Evolutionary conservation across 306 rosid species (phyloP).

Genomic region (Casuarina glauca): DNA sequence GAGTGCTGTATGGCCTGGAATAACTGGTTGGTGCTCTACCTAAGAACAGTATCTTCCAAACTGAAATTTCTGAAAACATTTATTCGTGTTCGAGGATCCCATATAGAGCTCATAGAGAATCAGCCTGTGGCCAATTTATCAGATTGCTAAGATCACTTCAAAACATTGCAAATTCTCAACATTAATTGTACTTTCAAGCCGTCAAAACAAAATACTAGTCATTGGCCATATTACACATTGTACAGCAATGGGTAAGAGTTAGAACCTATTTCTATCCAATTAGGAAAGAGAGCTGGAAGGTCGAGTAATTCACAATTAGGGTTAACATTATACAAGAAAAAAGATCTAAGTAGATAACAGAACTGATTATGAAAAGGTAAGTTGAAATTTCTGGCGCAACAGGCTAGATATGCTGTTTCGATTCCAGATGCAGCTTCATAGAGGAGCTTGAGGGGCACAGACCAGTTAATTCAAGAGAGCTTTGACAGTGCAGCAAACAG

Average conservation of each 20-base stretch:
- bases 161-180: background rate
- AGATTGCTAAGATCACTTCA: too few relatives aligned
- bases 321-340: constrained; percentile 14
- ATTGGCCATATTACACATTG: background rate
- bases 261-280: background rate
- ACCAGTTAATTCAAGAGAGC: constrained; percentile 10
- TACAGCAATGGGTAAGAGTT: background rate
- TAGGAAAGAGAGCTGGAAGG: background rate
- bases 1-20: too few relatives aligned
- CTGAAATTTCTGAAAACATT: too few relatives aligned
- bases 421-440: constrained; percentile 19
- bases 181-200: background rate
- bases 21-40: too few relatives aligned
- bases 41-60: too few relatives aligned
- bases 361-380: background rate
- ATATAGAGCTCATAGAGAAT: too few relatives aligned
- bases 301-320: background rate
- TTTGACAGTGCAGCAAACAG: background rate
- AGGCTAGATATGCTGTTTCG: background rate
- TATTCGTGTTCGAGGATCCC: too few relatives aligned
- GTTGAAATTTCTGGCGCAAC: background rate
- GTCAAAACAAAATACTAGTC: background rate
- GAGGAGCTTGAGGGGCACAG: constrained; percentile 12
- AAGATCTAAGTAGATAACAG: constrained; percentile 17
- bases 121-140: too few relatives aligned